These are phyloP conservation scores for Xylariaceae sp. DNA, from an alignment of 2,329 filamentous ascomycete species.

Conservation along the genomic window DNA sequence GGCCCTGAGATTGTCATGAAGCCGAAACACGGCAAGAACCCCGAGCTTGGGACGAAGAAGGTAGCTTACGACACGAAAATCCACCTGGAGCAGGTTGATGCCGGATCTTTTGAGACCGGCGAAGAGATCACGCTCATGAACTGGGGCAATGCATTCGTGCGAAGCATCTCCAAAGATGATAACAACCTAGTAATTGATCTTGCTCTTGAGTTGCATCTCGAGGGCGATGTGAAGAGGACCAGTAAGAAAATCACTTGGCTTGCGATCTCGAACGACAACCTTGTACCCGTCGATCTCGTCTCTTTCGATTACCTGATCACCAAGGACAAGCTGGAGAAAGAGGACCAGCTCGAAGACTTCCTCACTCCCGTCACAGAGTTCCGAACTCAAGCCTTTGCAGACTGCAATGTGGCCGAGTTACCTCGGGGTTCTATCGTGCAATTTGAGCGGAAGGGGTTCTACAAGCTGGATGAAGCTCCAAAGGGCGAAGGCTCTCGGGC, in stretches of 20 bases:
- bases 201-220: slow-evolving; percentile 73
- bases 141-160: slow-evolving; percentile 81
- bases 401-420: slow-evolving; percentile 5
- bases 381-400: slow-evolving; percentile 2
- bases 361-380: slow-evolving; percentile 60
- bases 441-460: slow-evolving; percentile 8
- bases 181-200: slow-evolving; percentile 53
- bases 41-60: slow-evolving; percentile 71
- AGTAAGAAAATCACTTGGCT: slow-evolving; percentile 94
- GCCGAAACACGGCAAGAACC: slow-evolving; percentile 80
- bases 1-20: slow-evolving; percentile 57
- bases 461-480: slow-evolving; percentile 6
- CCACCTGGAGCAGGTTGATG: slow-evolving; percentile 76
- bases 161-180: slow-evolving; percentile 48
- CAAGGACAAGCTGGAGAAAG: slow-evolving; percentile 83
- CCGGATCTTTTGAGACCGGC: slow-evolving; percentile 64
- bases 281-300: slow-evolving; percentile 72
- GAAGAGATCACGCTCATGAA: slow-evolving; percentile 92
- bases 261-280: slow-evolving; percentile 59
- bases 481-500: slow-evolving; percentile 1
- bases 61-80: slow-evolving; percentile 66
- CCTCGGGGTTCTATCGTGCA: slow-evolving; percentile 2
- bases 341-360: slow-evolving; percentile 74
- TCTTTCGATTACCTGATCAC: slow-evolving; percentile 89
- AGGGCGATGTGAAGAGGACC: slow-evolving; percentile 86